Evolutionary conservation across 768 basidiomycete genomes (phyloP).

Genomic region (Fibroporia radiculosa): DNA sequence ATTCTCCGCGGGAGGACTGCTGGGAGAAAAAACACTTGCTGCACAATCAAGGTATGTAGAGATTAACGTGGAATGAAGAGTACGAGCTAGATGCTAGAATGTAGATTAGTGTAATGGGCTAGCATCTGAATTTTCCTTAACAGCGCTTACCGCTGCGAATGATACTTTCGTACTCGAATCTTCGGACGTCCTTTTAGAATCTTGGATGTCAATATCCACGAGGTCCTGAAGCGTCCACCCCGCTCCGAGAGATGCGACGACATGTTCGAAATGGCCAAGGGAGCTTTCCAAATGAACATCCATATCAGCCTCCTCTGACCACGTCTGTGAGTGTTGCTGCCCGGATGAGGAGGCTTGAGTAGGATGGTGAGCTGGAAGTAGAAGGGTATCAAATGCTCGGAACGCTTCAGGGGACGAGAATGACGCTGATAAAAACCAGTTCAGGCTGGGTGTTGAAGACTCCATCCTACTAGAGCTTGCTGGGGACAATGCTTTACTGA

Average conservation of each 20-base stretch:
- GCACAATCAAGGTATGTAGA: slow-evolving; percentile 86
- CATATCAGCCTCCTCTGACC: slow-evolving; percentile 29
- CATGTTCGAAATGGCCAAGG: slow-evolving; percentile 13
- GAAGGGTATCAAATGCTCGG: slow-evolving; percentile 40
- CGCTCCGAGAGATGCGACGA: slow-evolving; percentile 6
- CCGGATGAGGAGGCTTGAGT: background rate
- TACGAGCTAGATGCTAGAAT: slow-evolving; percentile 56
- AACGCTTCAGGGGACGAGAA: slow-evolving; percentile 50
- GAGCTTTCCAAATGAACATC: slow-evolving; percentile 31
- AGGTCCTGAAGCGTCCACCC: slow-evolving; percentile 21
- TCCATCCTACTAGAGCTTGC: slow-evolving; percentile 3
- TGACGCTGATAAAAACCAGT: slow-evolving; percentile 60
- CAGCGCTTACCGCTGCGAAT: slow-evolving; percentile 13
- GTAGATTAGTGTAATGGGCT: background rate
- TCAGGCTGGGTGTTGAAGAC: slow-evolving; percentile 26
- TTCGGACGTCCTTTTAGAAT: background rate
- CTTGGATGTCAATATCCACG: slow-evolving; percentile 6
- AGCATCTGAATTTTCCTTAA: background rate
- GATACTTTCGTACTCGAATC: slow-evolving; percentile 8
- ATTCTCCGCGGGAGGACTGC: slow-evolving; percentile 45
- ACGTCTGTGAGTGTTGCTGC: slow-evolving; percentile 11
- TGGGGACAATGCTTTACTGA: slow-evolving; percentile 37
- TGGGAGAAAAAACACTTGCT: slow-evolving; percentile 72
- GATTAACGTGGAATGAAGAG: slow-evolving; percentile 71
- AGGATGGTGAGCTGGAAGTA: slow-evolving; percentile 23